These are phyloP conservation scores for Aciculosporium take DNA, from an alignment of 2,329 filamentous ascomycete species.

Conservation along the genomic window DNA sequence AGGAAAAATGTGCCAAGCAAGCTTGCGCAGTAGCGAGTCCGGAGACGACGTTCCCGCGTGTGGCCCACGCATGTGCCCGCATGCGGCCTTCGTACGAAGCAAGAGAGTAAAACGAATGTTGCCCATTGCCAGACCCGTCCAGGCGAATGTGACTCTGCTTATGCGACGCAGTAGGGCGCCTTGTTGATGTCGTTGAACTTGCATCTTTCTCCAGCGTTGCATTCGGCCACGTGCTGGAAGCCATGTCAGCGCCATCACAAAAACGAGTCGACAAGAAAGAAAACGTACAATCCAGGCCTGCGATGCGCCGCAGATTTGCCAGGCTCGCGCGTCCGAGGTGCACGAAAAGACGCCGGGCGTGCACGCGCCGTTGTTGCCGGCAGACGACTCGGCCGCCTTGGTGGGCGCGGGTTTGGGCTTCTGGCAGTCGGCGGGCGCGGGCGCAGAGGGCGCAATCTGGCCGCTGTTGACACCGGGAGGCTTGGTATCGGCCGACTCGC, in stretches of 20 bases:
- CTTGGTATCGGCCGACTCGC: not conserved
- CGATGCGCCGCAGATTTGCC: conserved; percentile 1
- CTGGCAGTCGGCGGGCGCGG: not conserved
- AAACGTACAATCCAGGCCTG: conserved; percentile 1
- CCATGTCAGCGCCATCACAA: not conserved
- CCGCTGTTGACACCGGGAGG: not conserved
- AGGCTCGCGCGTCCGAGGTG: not conserved
- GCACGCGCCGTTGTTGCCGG: not conserved
- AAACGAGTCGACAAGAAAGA: not conserved
- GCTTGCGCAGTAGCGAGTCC: too few relatives aligned
- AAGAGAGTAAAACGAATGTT: too few relatives aligned
- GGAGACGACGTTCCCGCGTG: too few relatives aligned
- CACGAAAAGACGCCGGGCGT: conserved; percentile 1
- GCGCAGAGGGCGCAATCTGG: not conserved
- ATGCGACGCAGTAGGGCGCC: conserved; percentile 2
- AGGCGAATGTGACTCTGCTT: too few relatives aligned
- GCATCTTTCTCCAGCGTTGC: not conserved
- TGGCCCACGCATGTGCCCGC: too few relatives aligned
- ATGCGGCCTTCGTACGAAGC: too few relatives aligned
- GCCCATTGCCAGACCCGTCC: too few relatives aligned
- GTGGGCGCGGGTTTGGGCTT: not conserved
- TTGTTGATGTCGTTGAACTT: conserved; percentile 1
- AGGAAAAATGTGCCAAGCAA: too few relatives aligned
- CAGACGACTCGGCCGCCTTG: not conserved
- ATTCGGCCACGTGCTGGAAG: not conserved